phyloP scores from a whole-genome alignment of 768 basidiomycete genomes.

The Podaxis sp. region DNA sequence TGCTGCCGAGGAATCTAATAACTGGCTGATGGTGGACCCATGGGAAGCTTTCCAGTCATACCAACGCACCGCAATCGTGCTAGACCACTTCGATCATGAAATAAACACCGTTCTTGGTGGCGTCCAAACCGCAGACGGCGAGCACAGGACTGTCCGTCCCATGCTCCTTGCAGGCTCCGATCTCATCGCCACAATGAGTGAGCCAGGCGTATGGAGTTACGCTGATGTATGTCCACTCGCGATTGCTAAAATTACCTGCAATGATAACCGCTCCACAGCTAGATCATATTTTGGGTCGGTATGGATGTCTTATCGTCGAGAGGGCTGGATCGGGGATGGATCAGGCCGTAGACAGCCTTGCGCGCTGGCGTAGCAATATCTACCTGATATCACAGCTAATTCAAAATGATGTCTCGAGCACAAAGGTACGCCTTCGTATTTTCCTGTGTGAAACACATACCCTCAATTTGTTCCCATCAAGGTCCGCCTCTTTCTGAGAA shows the following conservation, averaged over 20 bases:
- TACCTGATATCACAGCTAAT: conserved; percentile 91
- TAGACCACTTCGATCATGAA: conserved; percentile 96
- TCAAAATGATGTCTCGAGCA: conserved; percentile 95
- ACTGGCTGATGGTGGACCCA: conserved; percentile 96
- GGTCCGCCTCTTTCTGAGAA: conserved; percentile 70
- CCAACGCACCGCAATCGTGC: conserved; percentile 93
- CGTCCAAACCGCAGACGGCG: conserved; percentile 65
- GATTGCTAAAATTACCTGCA: conserved; percentile 1
- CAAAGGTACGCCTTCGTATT: conserved; percentile 53
- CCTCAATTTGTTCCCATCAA: conserved; percentile 15
- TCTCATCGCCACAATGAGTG: conserved; percentile 95
- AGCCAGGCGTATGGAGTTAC: conserved; percentile 97
- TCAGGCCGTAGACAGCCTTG: conserved; percentile 70
- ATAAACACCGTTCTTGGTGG: conserved; percentile 86
- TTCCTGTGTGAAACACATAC: neutral
- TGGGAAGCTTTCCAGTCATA: conserved; percentile 97
- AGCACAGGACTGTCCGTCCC: conserved; percentile 72
- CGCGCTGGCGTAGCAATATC: conserved; percentile 78
- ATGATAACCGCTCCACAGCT: conserved; percentile 45
- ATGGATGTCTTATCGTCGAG: conserved; percentile 94
- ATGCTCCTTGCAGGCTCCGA: conserved; percentile 98
- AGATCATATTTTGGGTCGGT: conserved; percentile 92
- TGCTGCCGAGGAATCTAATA: conserved; percentile 84
- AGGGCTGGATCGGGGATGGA: conserved; percentile 91
- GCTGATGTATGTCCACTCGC: conserved; percentile 67